Percentiles rank a stretch among this genome's conserved stretches.
Conservation (phyloP, 1,139 yeast species). For the Saccharomyces hybrid region DNA sequence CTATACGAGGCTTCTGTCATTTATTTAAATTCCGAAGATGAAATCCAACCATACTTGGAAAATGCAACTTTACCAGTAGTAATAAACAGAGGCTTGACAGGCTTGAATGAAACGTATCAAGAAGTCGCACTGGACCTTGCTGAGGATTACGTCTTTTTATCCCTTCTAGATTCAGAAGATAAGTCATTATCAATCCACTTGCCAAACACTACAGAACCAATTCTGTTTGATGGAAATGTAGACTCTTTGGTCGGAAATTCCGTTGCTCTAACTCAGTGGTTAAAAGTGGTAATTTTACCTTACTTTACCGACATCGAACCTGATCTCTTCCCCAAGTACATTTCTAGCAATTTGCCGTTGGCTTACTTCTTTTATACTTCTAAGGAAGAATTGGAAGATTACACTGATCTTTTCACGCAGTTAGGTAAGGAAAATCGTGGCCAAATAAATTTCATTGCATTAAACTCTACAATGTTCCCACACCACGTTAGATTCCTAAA, state of each 20-base stretch:
- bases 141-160: slow-evolving; percentile 16
- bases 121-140: slow-evolving; percentile 22
- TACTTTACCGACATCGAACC: slow-evolving; percentile 85
- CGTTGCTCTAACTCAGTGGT: slow-evolving; percentile 9
- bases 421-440: slow-evolving; percentile 75
- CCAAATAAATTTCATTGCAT: slow-evolving; percentile 75
- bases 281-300: slow-evolving; percentile 44
- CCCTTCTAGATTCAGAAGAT: neutral
- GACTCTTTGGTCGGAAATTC: neutral
- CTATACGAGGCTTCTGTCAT: slow-evolving; percentile 79
- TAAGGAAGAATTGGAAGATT: slow-evolving; percentile 55
- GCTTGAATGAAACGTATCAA: slow-evolving; percentile 22
- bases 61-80: slow-evolving; percentile 15
- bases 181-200: slow-evolving; percentile 7
- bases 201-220: neutral
- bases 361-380: slow-evolving; percentile 79
- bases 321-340: slow-evolving; percentile 66
- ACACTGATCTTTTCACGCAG: slow-evolving; percentile 45
- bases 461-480: slow-evolving; percentile 74
- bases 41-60: slow-evolving; percentile 35
- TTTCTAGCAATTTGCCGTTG: slow-evolving; percentile 66
- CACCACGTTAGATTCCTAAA: slow-evolving; percentile 82
- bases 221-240: slow-evolving; percentile 2
- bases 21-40: slow-evolving; percentile 43
- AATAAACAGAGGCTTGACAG: slow-evolving; percentile 20